These are phyloP conservation scores for Fusarium sp. DNA, from an alignment of 2,329 filamentous ascomycete genomes.

Conservation along the genomic window DNA sequence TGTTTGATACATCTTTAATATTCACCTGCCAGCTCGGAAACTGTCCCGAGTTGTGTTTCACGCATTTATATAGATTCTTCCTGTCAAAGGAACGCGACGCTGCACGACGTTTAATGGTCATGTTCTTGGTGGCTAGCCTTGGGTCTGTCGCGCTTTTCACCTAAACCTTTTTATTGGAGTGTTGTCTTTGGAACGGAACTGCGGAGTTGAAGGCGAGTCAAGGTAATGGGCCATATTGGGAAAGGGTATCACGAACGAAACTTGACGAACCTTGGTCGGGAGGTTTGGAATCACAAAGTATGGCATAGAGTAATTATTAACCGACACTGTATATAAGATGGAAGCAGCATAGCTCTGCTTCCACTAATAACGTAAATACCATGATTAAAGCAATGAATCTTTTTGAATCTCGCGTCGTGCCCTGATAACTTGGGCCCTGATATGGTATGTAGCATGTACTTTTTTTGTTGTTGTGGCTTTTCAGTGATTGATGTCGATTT, in stretches of 20 bases:
- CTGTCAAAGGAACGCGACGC: slow-evolving; percentile 38
- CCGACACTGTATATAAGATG: slow-evolving; percentile 35
- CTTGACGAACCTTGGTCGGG: slow-evolving; percentile 21
- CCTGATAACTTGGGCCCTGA: background rate
- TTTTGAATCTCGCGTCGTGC: background rate
- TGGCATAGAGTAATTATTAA: slow-evolving; percentile 40
- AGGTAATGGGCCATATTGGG: slow-evolving; percentile 30
- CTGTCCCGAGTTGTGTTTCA: slow-evolving; percentile 37
- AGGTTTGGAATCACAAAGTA: slow-evolving; percentile 22
- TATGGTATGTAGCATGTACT: background rate
- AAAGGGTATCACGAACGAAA: slow-evolving; percentile 41
- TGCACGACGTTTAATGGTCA: slow-evolving; percentile 37
- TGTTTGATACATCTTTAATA: slow-evolving; percentile 42
- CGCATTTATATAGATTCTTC: slow-evolving; percentile 41
- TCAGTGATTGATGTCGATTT: background rate
- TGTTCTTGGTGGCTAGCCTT: slow-evolving; percentile 21
- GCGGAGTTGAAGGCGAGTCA: slow-evolving; percentile 40
- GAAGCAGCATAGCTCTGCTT: slow-evolving; percentile 34
- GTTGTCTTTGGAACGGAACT: slow-evolving; percentile 23
- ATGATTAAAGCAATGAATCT: slow-evolving; percentile 8
- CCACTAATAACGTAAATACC: slow-evolving; percentile 34
- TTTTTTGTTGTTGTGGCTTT: background rate
- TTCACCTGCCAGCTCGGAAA: slow-evolving; percentile 25
- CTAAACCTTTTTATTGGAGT: slow-evolving; percentile 13
- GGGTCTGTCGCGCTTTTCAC: slow-evolving; percentile 22